These are phyloP conservation scores for Chaetothyriales sp. DNA, from an alignment of 2,329 filamentous ascomycete species.

Conservation along the genomic window DNA sequence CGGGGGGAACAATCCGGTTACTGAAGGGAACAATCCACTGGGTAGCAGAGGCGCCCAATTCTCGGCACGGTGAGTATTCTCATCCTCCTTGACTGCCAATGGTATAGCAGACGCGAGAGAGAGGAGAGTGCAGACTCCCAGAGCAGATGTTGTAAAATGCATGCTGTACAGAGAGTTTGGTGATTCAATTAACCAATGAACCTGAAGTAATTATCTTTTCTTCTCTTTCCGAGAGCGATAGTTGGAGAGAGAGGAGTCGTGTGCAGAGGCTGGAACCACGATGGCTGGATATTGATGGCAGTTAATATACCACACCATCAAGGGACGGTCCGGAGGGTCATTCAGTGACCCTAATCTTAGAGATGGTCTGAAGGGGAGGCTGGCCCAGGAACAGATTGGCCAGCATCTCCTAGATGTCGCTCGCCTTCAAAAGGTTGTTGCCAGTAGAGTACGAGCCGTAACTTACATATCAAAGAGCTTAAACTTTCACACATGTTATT, in stretches of 20 bases:
- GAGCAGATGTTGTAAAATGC: background rate
- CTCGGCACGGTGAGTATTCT: background rate
- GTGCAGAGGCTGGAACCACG: background rate
- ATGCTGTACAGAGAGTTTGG: background rate
- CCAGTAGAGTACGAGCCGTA: too few species aligned
- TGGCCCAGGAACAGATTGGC: background rate
- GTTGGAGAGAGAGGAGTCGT: background rate
- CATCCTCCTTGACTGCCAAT: background rate
- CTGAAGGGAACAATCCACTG: too few species aligned
- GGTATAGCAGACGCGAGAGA: background rate
- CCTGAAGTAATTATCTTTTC: background rate
- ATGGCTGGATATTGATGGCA: background rate
- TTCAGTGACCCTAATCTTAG: background rate
- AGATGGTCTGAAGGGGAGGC: background rate
- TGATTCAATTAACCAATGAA: background rate
- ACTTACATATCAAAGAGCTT: too few species aligned
- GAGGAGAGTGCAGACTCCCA: background rate
- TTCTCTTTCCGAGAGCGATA: background rate
- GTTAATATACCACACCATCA: too few species aligned
- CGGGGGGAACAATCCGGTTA: too few species aligned
- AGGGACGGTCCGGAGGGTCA: background rate
- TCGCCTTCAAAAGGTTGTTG: background rate
- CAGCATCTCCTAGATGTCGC: background rate
- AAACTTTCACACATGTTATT: too few species aligned
- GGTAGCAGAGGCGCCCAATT: too few species aligned